Conservation (phyloP, 108 stramenopile genomes). For the Poteriospumella lacustris region DNA sequence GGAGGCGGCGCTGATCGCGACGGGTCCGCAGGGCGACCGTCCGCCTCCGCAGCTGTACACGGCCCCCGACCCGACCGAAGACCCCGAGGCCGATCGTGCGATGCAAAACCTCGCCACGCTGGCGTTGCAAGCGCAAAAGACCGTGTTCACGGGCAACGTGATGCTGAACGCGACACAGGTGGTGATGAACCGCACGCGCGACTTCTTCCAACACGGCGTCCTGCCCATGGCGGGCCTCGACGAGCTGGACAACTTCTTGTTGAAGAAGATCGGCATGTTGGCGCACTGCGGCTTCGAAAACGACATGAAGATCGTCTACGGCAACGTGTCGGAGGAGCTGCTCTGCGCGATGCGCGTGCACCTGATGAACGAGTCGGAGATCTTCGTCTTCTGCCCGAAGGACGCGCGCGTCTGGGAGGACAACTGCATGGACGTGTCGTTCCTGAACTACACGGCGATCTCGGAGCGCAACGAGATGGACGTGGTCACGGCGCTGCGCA, state of each 20-base stretch:
- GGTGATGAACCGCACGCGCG: slow-evolving; percentile 17
- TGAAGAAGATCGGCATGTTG: slow-evolving; percentile 29
- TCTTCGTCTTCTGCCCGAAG: slow-evolving; percentile 11
- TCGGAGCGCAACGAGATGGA: background rate
- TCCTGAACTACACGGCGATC: slow-evolving; percentile 25
- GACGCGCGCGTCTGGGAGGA: slow-evolving; percentile 23
- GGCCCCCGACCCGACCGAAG: slow-evolving; percentile 15
- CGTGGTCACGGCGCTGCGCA: background rate
- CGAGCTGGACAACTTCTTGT: slow-evolving; percentile 23
- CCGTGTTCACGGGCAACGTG: background rate
- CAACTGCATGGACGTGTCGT: slow-evolving; percentile 13
- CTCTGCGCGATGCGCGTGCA: slow-evolving; percentile 29
- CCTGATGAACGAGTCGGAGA: slow-evolving; percentile 28
- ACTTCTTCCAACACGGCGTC: slow-evolving; percentile 28
- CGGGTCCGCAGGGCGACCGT: background rate
- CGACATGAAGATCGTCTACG: slow-evolving; percentile 18
- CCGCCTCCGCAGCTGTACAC: slow-evolving; percentile 25
- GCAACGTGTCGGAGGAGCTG: slow-evolving; percentile 9
- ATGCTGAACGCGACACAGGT: background rate
- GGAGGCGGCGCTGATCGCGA: background rate
- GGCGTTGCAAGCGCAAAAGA: slow-evolving; percentile 12
- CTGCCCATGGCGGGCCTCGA: slow-evolving; percentile 26
- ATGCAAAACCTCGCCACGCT: slow-evolving; percentile 21
- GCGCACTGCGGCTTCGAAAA: slow-evolving; percentile 25
- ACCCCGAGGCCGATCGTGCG: slow-evolving; percentile 16